Base-by-base conservation (phyloP, 768 basidiomycete genomes). In the Boletellus ananas region DNA sequence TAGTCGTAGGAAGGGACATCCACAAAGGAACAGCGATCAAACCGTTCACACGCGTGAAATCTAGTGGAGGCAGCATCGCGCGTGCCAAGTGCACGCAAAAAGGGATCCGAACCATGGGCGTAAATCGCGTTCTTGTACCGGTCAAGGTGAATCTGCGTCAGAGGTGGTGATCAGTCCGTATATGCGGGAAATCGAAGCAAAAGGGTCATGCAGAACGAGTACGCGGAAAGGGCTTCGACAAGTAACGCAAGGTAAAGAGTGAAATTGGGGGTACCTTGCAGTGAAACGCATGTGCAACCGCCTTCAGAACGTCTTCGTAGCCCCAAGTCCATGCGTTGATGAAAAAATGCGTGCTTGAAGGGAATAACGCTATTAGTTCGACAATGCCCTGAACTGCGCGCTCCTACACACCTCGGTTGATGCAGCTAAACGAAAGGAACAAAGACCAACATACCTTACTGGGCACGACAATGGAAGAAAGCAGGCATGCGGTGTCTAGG, bases 281-380 rank as follows among this genome's bases (percentile, higher is more conserved):
- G 31, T 79, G 74, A 59, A 95, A 97, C 1, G 74, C 72, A 3
- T 74, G 69, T 3, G 87, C 78, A 8, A 97, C 71, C 0, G 77
- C 88, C 59, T 91, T 90, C 25, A 96, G 72, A 13, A 94, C 71
- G 49, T 94, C 90, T 67, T 99, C 95, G 64, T 96, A 97, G 1
- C 95, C 95, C 85, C 89, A 94, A 0, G 94, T 95, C 95, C 95
- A 99, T 0, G 80, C 64, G 61, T 96, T 95, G 50, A 99, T 74
- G 70, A 88, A 97, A 70, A 98, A 96, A 47, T 81, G 74, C 0
- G 84, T 84, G 4, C 76, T 70, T 0, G 72, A 53, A 0, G 92
- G 86, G 49, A 85, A 87, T 3, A 83, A 61, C 10, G 74, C 70
- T 67, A 97, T 85, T 1, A 96, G 74, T 16, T 80, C 70, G 17